These are phyloP conservation scores for Cynara cardunculus DNA, from an alignment of 129 eudicot genomes.

Conservation along the genomic window DNA sequence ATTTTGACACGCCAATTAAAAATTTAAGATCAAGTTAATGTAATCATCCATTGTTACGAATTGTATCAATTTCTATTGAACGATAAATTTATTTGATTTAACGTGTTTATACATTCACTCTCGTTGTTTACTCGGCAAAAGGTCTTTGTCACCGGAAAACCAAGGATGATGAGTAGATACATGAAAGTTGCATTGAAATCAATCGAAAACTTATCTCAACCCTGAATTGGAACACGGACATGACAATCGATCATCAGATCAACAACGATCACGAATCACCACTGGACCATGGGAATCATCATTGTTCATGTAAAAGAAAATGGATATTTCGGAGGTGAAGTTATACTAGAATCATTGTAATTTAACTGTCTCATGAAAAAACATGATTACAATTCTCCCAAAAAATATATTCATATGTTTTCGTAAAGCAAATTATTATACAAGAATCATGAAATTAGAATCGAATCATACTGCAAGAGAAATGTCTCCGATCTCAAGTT, in stretches of 20 bases:
- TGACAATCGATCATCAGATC: no score
- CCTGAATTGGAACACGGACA: no score
- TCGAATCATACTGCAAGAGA: slow-evolving; percentile 47
- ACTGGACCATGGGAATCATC: no score
- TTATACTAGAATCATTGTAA: slow-evolving; percentile 13
- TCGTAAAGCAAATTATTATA: slow-evolving; percentile 18
- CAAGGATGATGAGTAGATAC: no score
- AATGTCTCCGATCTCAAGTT: slow-evolving; percentile 64
- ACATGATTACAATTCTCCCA: slow-evolving; percentile 28
- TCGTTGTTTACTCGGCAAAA: no score
- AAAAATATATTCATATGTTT: slow-evolving; percentile 26
- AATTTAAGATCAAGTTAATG: not conserved
- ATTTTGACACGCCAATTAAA: not conserved
- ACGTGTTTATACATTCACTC: no score
- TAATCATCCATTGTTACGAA: not conserved
- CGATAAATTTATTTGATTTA: not conserved
- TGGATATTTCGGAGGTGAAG: not conserved
- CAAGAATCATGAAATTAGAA: slow-evolving; percentile 9
- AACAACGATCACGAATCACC: no score
- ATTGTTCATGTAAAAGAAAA: not conserved
- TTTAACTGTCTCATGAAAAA: slow-evolving; percentile 15
- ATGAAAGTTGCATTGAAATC: not conserved
- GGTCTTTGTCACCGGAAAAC: not conserved
- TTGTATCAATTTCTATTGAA: not conserved
- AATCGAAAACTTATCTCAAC: no score